These are phyloP conservation scores for Cicer cuneatum DNA, from an alignment of 306 rosid species.

Conservation along the genomic window DNA sequence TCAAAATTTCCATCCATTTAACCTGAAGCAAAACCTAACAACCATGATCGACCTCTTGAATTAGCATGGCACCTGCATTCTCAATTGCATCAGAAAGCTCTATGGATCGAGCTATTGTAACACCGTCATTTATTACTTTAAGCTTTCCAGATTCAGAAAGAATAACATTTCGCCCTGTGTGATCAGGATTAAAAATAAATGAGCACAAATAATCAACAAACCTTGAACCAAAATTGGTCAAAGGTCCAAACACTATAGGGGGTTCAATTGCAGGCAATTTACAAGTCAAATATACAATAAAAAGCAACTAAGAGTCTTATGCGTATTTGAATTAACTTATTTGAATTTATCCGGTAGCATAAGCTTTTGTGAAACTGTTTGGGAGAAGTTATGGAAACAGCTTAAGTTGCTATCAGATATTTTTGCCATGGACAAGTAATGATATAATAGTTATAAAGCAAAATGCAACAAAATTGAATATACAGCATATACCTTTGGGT, in stretches of 20 bases:
- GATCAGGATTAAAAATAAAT: slow-evolving; percentile 38
- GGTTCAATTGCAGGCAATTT: not conserved
- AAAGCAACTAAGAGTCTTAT: not conserved
- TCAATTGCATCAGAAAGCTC: slow-evolving; percentile 87
- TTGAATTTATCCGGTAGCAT: not conserved
- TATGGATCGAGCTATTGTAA: slow-evolving; percentile 88
- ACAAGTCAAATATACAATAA: not conserved
- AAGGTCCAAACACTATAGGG: not conserved
- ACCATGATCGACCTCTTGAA: slow-evolving; percentile 92
- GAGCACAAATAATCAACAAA: slow-evolving; percentile 27
- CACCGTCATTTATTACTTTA: slow-evolving; percentile 88
- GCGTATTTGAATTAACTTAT: too few relatives aligned
- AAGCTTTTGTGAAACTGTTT: not conserved
- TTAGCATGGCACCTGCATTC: slow-evolving; percentile 94
- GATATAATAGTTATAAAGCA: not conserved
- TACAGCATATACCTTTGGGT: slow-evolving; percentile 69
- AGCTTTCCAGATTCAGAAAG: slow-evolving; percentile 74
- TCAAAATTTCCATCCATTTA: slow-evolving; percentile 33
- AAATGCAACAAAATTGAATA: slow-evolving; percentile 9
- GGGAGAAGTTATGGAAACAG: not conserved
- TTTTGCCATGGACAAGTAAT: not conserved
- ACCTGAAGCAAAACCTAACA: slow-evolving; percentile 50
- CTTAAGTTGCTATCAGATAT: not conserved
- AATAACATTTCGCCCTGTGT: slow-evolving; percentile 92
- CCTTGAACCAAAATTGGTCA: slow-evolving; percentile 8